These are phyloP conservation scores for Sporothrix pallida DNA, from an alignment of 2,329 filamentous ascomycete genomes.

Conservation along the genomic window DNA sequence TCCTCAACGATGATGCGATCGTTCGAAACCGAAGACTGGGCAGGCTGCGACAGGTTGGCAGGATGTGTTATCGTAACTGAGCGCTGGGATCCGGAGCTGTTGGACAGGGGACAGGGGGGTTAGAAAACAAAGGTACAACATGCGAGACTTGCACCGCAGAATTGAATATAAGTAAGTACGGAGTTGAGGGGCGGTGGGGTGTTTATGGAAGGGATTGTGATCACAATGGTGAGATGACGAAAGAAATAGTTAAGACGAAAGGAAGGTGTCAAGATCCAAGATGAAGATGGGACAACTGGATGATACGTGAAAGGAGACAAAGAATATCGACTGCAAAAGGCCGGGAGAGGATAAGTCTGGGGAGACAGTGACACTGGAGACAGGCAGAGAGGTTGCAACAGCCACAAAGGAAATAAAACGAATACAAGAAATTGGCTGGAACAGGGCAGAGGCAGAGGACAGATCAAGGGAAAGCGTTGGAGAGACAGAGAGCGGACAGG, in stretches of 20 bases:
- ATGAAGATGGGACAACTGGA: slow-evolving; percentile 12
- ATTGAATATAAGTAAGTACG: neutral
- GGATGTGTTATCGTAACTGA: too few species aligned
- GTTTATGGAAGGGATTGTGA: neutral
- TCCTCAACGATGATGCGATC: neutral
- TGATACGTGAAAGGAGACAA: neutral
- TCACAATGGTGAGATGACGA: neutral
- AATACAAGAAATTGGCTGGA: slow-evolving; percentile 8
- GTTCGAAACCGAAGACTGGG: neutral
- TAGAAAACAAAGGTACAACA: neutral
- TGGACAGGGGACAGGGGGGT: neutral
- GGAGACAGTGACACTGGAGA: too few species aligned
- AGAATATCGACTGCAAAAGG: neutral
- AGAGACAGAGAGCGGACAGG: neutral
- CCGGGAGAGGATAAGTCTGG: slow-evolving; percentile 9
- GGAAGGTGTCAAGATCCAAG: slow-evolving; percentile 1
- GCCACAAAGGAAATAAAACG: too few species aligned
- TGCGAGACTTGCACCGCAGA: neutral
- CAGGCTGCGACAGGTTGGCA: too few species aligned
- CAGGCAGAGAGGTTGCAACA: slow-evolving; percentile 1
- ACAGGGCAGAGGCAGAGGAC: neutral
- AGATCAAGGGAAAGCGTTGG: neutral
- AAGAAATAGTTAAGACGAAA: slow-evolving; percentile 16
- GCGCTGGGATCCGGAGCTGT: neutral
- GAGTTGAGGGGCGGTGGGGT: neutral